Evolutionary conservation across 108 stramenopile genomes (phyloP), one percentile per base, ranked within the genome.

Genomic region (Skeletonema menzelii): DNA sequence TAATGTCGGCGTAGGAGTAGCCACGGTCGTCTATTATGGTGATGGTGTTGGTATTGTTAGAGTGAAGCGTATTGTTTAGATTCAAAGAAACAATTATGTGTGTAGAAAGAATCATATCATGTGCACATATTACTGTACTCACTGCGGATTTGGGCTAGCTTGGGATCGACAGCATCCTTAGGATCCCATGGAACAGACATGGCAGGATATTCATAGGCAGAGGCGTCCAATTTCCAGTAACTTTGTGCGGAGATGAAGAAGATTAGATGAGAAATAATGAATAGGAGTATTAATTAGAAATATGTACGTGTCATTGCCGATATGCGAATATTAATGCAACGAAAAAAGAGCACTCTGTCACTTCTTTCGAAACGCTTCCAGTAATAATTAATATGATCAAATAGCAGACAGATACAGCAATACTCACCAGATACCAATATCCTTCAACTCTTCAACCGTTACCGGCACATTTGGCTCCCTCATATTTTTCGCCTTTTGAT

Each of bases 1-100:
- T 92, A 58, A 97, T 95, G 81, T 98, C 98, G 26, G 91, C 87
- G 74, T 97, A 97, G 53, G 81, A 80, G 62, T 94, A 95, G 8
- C 91, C 91, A 13, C 86, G 82, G 8, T 77, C 71, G 61, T 80
- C 79, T 40, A 7, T 8, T 2, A 1, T 8, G 35, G 6, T 8
- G 35, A 10, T 11, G 35, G 35, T 8, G 3, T 31, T 35, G 34
- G 7, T 35, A 8, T 35, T 35, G 34, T 35, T 35, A 35, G 34
- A 35, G 30, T 35, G 34, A 35, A 8, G 34, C 34, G 34, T 35
- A 1, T 30, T 37, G 35, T 37, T 37, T 37, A 7, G 35, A 1
- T 40, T 40, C 2, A 15, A 15, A 40, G 13, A 13, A 40, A 15
- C 13, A 14, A 40, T 15, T 2, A 40, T 7, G n/a, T n/a, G n/a